Evolutionary conservation across 768 basidiomycete species (phyloP).

Genomic region (Pleurotus tuoliensis): DNA sequence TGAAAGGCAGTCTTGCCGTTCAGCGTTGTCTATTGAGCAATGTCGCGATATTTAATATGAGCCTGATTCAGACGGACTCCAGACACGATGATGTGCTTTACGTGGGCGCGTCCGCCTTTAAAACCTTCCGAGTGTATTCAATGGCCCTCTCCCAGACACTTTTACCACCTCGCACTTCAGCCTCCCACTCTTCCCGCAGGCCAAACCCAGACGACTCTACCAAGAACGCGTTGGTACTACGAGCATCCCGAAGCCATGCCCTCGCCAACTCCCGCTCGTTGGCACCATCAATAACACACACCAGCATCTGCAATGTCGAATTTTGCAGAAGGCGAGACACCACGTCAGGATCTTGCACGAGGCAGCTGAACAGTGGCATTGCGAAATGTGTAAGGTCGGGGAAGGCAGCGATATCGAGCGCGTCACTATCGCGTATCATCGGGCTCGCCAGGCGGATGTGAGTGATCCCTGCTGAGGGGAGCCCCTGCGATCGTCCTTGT

Average conservation of each 20-base stretch:
- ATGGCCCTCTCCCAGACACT: slow-evolving; percentile 21
- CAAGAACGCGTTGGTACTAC: slow-evolving; percentile 10
- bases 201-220: slow-evolving; percentile 8
- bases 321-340: slow-evolving; percentile 14
- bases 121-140: slow-evolving; percentile 7
- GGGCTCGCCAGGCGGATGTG: slow-evolving; percentile 17
- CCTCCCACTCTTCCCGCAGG: slow-evolving; percentile 21
- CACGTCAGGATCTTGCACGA: slow-evolving; percentile 9
- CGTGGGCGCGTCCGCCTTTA: too few species aligned
- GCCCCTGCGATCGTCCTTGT: slow-evolving; percentile 5
- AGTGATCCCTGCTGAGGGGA: slow-evolving; percentile 17
- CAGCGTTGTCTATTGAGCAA: too few species aligned
- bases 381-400: slow-evolving; percentile 19
- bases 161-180: slow-evolving; percentile 20
- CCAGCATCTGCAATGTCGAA: slow-evolving; percentile 10
- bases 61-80: too few species aligned
- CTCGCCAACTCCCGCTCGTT: slow-evolving; percentile 8
- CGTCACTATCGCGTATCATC: slow-evolving; percentile 10
- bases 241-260: slow-evolving; percentile 13
- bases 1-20: too few species aligned
- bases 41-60: too few species aligned
- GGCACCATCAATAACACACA: slow-evolving; percentile 15
- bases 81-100: too few species aligned
- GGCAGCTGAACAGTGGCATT: slow-evolving; percentile 14
- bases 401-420: slow-evolving; percentile 14